Evolutionary conservation across 805 yeast species (phyloP), one percentile per base, ranked within the genome.

Genomic region (Candida patagonica): DNA sequence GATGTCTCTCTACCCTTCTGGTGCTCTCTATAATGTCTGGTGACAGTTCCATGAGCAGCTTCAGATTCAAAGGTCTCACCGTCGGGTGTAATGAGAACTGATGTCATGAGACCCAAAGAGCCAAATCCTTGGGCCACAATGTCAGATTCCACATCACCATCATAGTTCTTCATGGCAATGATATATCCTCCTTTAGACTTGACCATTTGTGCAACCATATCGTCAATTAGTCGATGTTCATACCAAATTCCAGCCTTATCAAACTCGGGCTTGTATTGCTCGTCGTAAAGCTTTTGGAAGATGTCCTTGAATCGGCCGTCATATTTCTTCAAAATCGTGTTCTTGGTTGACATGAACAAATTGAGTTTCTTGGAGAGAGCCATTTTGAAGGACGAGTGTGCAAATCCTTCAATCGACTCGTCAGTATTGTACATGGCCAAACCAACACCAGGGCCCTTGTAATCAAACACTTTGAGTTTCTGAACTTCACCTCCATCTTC

Each of bases 31-130:
- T 73, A 89, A 63, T 89, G 97, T 68, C 97, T 83, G 35, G 96
- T 89, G 53, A 89, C 97, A 10, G 97, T 89, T 42, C 97, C 97
- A 62, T 89, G 97, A n/a, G 97, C 97, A 44, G 97, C 97, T 70
- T 89, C 97, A 41, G 87, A 70, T 70, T 89, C 96, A 61, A 85
- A 88, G 10, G 95, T 80, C 68, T 83, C 84, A 20, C 96, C 96
- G 63, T 89, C 96, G 37, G 96, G 94, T n/a, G 96, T 78, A 57
- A 87, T 76, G 52, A 89, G 74, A n/a, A 86, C 95, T 2, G 97
- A 89, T 24, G 97, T 87, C 97, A 89, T 89, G 53, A 89, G 73
- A 31, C 97, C 97, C 50, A 89, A 71, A 15, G 96, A 88, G 27
- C 97, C 97, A 55, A 89, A 89, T 27, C 97, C 97, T 67, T 89